phyloP scores from a whole-genome alignment of 2,329 filamentous ascomycete genomes.

The Sporothrix dimorphospora region DNA sequence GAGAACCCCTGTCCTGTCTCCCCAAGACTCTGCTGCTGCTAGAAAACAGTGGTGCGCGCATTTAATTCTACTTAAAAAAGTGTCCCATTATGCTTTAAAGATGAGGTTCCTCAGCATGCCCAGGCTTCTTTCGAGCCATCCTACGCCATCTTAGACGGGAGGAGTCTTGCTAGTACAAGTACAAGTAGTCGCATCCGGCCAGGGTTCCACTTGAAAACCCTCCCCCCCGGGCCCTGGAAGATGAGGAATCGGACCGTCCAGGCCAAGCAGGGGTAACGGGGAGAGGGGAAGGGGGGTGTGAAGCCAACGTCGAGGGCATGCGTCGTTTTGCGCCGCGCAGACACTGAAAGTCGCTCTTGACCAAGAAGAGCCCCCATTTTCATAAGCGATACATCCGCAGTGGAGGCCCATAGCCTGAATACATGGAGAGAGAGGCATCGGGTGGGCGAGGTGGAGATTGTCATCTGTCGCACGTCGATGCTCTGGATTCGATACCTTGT shows the following conservation, averaged over 20 bases:
- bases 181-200: neutral
- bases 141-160: neutral
- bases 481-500: neutral
- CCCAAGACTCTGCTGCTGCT: neutral
- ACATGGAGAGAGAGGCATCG: neutral
- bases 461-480: neutral
- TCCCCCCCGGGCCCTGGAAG: neutral
- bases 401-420: neutral
- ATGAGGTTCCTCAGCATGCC: neutral
- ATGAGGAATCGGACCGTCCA: slow-evolving; percentile 22
- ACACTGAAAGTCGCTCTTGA: neutral
- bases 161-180: too few relatives aligned
- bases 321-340: neutral
- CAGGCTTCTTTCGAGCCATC: neutral
- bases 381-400: neutral
- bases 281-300: neutral
- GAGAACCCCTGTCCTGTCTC: neutral
- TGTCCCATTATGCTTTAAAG: slow-evolving; percentile 6
- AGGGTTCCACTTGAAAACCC: neutral
- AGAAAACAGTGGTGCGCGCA: neutral
- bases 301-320: neutral
- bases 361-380: neutral
- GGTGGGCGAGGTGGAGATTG: neutral
- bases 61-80: neutral
- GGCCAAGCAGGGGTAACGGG: neutral